Base-by-base conservation (phyloP, 2,329 filamentous ascomycete genomes). In the Elsinoe batatas region DNA sequence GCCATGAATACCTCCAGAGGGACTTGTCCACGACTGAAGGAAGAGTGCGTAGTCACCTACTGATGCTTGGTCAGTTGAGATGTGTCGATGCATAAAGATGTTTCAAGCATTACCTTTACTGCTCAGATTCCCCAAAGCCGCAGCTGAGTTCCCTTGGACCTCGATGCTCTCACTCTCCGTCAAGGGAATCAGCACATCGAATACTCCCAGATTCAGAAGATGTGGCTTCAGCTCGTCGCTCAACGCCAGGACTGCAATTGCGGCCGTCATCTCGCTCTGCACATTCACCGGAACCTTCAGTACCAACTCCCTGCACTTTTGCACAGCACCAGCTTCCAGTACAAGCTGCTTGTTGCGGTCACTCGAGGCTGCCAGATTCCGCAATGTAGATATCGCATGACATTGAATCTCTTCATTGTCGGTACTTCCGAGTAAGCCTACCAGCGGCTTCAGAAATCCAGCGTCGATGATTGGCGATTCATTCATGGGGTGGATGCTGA, bases 341-440 rank as follows among this genome's bases (percentile, higher is more conserved):
- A 98, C 93, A n/a, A 98, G 79, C 57, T 94, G 88, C 74, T 98
- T 98, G 79, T 98, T 98, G 60, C 89, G 84, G 69, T 98, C 93
- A 6, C 91, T 97, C 72, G 91, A 97, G 56, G 93, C 93, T 5
- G 93, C 93, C 57, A 98, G 78, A 66, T 98, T 98, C 60, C 93
- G 84, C 49, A 98, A 79, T 0, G 93, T 98, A 4, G 93, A 97
- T 61, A 98, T 98, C 57, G 93, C 93, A 67, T 98, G 93, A 68
- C 93, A 98, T 69, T 98, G 93, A 53, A 98, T 98, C 69, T 98
- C 93, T 71, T 98, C 93, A 67, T 96, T 96, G 64, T 97, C 91
- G 0, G 91, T 96, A 8, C 90, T 94, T 53, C 93, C 91, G 6
- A 98, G 80, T 1, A 98, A 79, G 62, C 97, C 91, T 20, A 98